These are phyloP conservation scores for Eutypella sp. DNA, from an alignment of 2,329 filamentous ascomycete species.

Conservation along the genomic window DNA sequence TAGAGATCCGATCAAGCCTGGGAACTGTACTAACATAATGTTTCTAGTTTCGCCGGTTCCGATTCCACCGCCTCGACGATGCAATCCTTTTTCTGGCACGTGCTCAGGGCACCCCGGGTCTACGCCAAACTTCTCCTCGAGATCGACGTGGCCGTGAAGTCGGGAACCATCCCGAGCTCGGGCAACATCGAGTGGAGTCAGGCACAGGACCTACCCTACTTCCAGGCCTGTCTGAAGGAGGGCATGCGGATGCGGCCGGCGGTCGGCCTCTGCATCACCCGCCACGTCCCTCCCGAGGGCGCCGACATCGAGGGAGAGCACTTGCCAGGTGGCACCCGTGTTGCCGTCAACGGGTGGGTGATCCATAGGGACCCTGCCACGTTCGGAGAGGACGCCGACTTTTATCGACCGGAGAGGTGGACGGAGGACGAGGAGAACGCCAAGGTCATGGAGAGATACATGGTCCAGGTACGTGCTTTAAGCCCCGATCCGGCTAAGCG, in stretches of 20 bases:
- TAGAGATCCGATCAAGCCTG: neutral
- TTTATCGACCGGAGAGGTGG: conserved; percentile 52
- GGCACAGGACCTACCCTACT: conserved; percentile 44
- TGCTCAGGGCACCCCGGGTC: conserved; percentile 38
- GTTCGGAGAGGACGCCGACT: conserved; percentile 48
- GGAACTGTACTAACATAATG: neutral
- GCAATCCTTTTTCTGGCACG: conserved; percentile 51
- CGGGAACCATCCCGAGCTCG: conserved; percentile 28
- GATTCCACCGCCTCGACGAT: conserved; percentile 57
- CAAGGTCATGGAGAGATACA: conserved; percentile 47
- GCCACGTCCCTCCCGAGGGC: conserved; percentile 45
- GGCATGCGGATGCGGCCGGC: conserved; percentile 52
- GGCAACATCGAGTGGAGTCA: conserved; percentile 45
- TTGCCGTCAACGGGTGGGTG: conserved; percentile 52
- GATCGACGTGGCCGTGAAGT: conserved; percentile 35
- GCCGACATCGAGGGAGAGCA: conserved; percentile 45
- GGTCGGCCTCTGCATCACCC: conserved; percentile 50
- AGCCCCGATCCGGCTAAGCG: neutral
- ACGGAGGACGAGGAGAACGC: conserved; percentile 39
- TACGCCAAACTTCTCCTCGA: conserved; percentile 37
- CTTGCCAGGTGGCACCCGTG: conserved; percentile 46
- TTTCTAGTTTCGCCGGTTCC: conserved; percentile 50
- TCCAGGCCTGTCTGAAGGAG: conserved; percentile 54
- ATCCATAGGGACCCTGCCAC: conserved; percentile 42
- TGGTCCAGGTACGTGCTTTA: conserved; percentile 44